Base-by-base conservation (phyloP, 2,329 filamentous ascomycete genomes). In the Diaporthe sp. region DNA sequence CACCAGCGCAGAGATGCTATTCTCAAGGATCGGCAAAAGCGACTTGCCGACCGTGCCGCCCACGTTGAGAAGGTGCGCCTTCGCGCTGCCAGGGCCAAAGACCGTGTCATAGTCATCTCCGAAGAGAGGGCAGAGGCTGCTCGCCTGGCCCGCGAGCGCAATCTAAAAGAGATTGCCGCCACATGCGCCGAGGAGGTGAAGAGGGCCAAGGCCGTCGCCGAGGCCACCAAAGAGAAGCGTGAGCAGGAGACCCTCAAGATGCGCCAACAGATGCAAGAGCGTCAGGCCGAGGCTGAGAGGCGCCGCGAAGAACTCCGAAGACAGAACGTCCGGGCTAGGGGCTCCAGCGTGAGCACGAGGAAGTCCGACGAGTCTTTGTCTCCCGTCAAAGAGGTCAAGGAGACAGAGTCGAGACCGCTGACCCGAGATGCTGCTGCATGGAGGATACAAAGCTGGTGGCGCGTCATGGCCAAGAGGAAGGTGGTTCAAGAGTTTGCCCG, bases 51-150 rank as follows among this genome's bases (percentile, higher is more conserved):
- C 82, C 89, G 94, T 74, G 94, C 94, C 39, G 93, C 93, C 10
- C 94, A 97, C 83, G 94, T 93, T 31, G 94, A 97, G 83, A 95
- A 96, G 82, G 94, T 97, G 22, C 92, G 94, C 70, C 85, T 95
- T 76, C 90, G 94, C 49, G 94, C 94, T 58, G 94, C 94, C 13
- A 83, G 94, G 74, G 93, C 92, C 76, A 95, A 95, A 84, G 92
- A 94, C 3, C 88, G 91, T 9, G 90, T 92, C 2, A 90, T 86
- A 44, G 91, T 90, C 3, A 88, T 92, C 73, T 94, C 92, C 59
- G 94, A 96, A 82, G 94, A 96, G 83, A 89, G 93, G 69, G 94
- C 94, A 4, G 85, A 95, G 75, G 94, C 94, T 8, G 94, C 94
- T 7, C 92, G 95, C 77, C 90, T 95, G 78, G 93, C 94, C 1